Conservation (phyloP, 768 basidiomycete species). For the Termitomyces sp. region DNA sequence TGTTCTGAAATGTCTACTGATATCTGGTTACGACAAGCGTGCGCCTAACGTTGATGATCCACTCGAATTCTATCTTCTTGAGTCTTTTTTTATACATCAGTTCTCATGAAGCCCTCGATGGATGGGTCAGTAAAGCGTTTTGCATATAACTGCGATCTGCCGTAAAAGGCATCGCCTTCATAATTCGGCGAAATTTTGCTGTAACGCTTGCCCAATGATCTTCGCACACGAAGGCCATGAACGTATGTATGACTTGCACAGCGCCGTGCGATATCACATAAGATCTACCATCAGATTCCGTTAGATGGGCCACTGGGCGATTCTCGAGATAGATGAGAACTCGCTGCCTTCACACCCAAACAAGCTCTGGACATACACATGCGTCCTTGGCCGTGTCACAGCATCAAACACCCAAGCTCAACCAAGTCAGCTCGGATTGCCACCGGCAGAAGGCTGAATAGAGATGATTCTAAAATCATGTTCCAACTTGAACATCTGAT, state of each 20-base stretch:
- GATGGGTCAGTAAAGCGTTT: too few relatives aligned
- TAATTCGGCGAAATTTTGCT: not conserved
- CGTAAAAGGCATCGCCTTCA: not conserved
- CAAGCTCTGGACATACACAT: not conserved
- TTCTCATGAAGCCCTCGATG: not conserved
- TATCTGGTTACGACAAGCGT: not conserved
- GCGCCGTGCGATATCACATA: not conserved
- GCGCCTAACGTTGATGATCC: not conserved
- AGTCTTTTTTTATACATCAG: too few relatives aligned
- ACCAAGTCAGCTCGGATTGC: not conserved
- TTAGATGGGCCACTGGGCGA: not conserved
- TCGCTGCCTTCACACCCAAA: not conserved
- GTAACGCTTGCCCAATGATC: not conserved
- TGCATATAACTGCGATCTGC: not conserved
- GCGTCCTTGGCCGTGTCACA: not conserved
- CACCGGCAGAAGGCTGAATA: not conserved
- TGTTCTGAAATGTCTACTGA: not conserved
- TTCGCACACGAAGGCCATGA: not conserved
- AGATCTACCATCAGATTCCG: not conserved
- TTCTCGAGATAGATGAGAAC: not conserved
- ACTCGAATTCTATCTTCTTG: not conserved
- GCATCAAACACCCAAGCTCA: not conserved
- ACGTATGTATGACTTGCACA: too few relatives aligned
- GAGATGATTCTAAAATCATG: not conserved
- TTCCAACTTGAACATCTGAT: not conserved